Base-by-base conservation (phyloP, 2,329 filamentous ascomycete species). In the Grosmannia penicillata region DNA sequence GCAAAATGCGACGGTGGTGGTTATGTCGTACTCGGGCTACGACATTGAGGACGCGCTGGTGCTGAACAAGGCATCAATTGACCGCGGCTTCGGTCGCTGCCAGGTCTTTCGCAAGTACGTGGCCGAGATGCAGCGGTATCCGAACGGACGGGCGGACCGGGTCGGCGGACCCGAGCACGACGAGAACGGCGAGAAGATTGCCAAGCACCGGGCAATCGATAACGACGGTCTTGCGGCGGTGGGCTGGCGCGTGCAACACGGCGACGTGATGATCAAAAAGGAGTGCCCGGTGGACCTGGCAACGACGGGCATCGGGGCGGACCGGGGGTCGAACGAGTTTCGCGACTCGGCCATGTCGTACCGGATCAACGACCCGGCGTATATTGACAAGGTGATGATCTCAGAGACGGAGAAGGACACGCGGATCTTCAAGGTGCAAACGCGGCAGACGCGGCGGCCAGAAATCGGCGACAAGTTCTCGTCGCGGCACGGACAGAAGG, bases 21-120 rank as follows among this genome's bases (percentile, higher is more conserved):
- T 98, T 61, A 98, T 98, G 91, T 96, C 87, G 35, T 98, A 91
- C 60, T 96, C 89, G 10, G 91, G 91, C 19, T 98, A 98, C 60
- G 91, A 98, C 75, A 98, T 98, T 49, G 91, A 98, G 66, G 91
- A 98, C 67, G 91, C 91, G 9, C 69, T 98, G 15, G 89, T 98
- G 3, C 58, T 98, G 44, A 98, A 98, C 65, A 96, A 95, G 63
- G 87, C 86, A 9, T 95, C 87, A 0, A 79, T 86, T 42, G 93
- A 98, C 51, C 75, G 91, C 50, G 93, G 91, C 5, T 98, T 96
- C 52, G 93, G 91, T 33, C 78, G 91, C 27, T 96, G 91, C 52
- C 93, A 98, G 54, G 91, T 96, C n/a, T 89, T 95, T 68, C 81
- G 89, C 48, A 98, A 98, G 59, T 85, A 91, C 54, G 77, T 79